These are phyloP conservation scores for Cocos nucifera DNA, from an alignment of 176 grass and related monocot genomes.

Conservation along the genomic window DNA sequence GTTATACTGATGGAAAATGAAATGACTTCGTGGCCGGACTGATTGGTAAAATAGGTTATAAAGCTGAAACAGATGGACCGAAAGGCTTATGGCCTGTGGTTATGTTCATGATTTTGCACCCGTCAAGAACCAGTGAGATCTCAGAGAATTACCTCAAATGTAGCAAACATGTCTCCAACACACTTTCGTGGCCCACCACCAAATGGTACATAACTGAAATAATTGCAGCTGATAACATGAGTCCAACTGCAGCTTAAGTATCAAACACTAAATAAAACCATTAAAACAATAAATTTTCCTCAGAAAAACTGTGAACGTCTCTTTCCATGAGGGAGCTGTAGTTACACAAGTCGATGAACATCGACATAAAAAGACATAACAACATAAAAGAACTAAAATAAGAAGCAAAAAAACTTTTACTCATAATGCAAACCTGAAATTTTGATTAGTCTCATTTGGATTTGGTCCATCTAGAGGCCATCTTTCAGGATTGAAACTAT, in stretches of 20 bases:
- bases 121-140: no score
- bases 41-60: no score
- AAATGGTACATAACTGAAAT: conserved; percentile 97
- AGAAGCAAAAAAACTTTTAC: background rate
- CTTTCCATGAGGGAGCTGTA: no score
- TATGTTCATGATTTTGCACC: no score
- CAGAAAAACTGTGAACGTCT: background rate
- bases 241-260: conserved; percentile 5
- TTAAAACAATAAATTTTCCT: background rate
- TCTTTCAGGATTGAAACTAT: conserved; percentile 94
- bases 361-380: no score
- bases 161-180: conserved; percentile 97
- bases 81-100: no score
- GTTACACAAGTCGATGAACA: no score
- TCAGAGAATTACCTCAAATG: conserved; percentile 69
- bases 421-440: conserved; percentile 67
- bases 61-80: no score
- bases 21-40: no score
- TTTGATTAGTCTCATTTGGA: conserved; percentile 96
- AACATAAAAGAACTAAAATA: background rate
- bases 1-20: no score
- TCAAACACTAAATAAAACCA: conserved; percentile 6
- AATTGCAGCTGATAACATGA: conserved; percentile 26
- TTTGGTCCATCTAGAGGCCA: conserved; percentile 92
- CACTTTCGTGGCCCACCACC: conserved; percentile 95